Base-by-base conservation (phyloP, 192 early-diverging fungal genomes). In the Backusella liffmaniae region DNA sequence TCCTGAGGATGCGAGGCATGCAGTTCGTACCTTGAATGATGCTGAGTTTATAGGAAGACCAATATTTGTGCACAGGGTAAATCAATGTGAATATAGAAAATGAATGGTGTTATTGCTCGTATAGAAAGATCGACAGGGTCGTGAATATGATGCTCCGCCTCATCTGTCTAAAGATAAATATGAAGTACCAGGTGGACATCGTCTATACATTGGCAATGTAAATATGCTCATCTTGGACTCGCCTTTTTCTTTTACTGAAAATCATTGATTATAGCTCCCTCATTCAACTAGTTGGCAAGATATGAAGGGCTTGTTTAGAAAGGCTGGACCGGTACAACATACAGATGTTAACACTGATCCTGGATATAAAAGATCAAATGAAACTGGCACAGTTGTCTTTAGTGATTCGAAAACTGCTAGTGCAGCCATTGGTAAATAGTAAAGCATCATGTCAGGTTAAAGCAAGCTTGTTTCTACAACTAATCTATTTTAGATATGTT, bases 261-360 rank as follows among this genome's bases (percentile, higher is more conserved):
- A 9, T 8, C 32, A 42, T 42, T 10, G 13, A 13, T 23, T 23
- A 42, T 77, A 95, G 95, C 80, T 96, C 2, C 94, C 95, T 6
- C 92, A 88, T 77, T 84, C 87, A 35, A 88, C 93, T 42, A 90
- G 88, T 36, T 95, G 94, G 94, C 92, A 96, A 82, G 94, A 96
- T 70, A 66, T 96, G 80, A 96, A 96, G 73, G 93, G 94, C 79
- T 76, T 95, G 46, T 96, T 95, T 83, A 87, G 92, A 69, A 86
- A 86, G 79, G 90, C 93, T 37, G 93, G 90, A 76, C 51, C 36
- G 34, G 90, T 96, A 18, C 80, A 89, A 15, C 86, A 92, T 35
- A 91, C 93, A 9, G 93, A 95, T 79, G 85, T 95, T 36, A 77
- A 86, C 26, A 84, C 86, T 62, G 89, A 86, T 6, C 78, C 83